Conservation (phyloP, 805 yeast genomes). For the Pichia kluyveri region DNA sequence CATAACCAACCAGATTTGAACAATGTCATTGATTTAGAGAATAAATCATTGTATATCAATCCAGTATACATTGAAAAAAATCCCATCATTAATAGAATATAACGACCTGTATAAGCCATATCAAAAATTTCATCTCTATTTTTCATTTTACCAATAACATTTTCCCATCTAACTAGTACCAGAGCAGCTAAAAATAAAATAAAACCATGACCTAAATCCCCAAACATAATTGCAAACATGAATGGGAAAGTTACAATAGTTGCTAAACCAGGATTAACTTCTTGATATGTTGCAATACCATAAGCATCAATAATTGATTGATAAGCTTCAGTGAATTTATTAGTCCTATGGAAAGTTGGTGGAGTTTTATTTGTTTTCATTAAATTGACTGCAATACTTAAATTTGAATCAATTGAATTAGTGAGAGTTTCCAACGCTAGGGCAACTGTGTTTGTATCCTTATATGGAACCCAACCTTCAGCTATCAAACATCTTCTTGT, state of each 20-base stretch:
- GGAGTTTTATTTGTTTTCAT: slow-evolving; percentile 59
- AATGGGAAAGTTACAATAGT: slow-evolving; percentile 71
- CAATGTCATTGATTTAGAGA: slow-evolving; percentile 60
- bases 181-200: slow-evolving; percentile 49
- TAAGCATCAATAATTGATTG: slow-evolving; percentile 71
- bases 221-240: slow-evolving; percentile 80
- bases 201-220: slow-evolving; percentile 75
- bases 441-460: slow-evolving; percentile 60
- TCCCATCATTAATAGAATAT: slow-evolving; percentile 64
- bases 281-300: slow-evolving; percentile 68
- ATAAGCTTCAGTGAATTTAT: slow-evolving; percentile 61
- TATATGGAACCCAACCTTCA: slow-evolving; percentile 94
- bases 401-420: slow-evolving; percentile 34
- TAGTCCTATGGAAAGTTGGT: slow-evolving; percentile 62
- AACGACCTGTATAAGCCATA: slow-evolving; percentile 68
- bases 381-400: slow-evolving; percentile 49
- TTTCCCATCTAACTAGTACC: slow-evolving; percentile 46
- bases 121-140: slow-evolving; percentile 64
- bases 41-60: slow-evolving; percentile 60
- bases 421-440: slow-evolving; percentile 57
- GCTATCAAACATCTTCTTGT: slow-evolving; percentile 81
- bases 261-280: slow-evolving; percentile 68
- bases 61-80: slow-evolving; percentile 68
- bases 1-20: slow-evolving; percentile 66
- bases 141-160: slow-evolving; percentile 41